phyloP scores from a whole-genome alignment of 163 green algal genomes.

The Picocystis sp. region DNA sequence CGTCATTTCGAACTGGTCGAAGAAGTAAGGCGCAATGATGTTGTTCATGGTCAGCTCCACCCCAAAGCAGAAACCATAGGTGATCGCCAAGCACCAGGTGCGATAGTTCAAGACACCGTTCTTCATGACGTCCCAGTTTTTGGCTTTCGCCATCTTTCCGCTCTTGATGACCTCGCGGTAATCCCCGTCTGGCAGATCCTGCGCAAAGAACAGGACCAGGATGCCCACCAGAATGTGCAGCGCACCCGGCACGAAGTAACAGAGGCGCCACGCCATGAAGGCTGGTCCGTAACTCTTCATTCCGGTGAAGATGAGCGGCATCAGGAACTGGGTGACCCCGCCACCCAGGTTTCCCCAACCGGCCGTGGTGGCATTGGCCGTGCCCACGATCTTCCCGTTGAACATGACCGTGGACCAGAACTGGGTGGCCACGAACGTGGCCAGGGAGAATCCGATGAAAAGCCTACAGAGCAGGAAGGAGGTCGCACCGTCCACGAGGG shows the following conservation, averaged over 20 bases:
- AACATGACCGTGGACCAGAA: slow-evolving; percentile 79
- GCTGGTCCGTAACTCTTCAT: slow-evolving; percentile 16
- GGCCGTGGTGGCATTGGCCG: slow-evolving; percentile 53
- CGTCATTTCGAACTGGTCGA: slow-evolving; percentile 67
- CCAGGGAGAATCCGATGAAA: slow-evolving; percentile 77
- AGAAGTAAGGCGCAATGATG: slow-evolving; percentile 72
- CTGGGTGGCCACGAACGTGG: slow-evolving; percentile 81
- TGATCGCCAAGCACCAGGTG: slow-evolving; percentile 40
- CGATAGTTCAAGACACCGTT: slow-evolving; percentile 35
- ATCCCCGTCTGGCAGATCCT: slow-evolving; percentile 52
- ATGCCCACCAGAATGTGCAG: slow-evolving; percentile 56
- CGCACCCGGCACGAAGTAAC: slow-evolving; percentile 79
- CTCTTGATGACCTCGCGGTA: slow-evolving; percentile 33
- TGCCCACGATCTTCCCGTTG: slow-evolving; percentile 62
- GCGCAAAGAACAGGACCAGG: slow-evolving; percentile 34
- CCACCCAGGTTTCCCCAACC: slow-evolving; percentile 93
- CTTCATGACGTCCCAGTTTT: slow-evolving; percentile 4
- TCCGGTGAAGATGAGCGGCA: slow-evolving; percentile 59
- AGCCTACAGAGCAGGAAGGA: slow-evolving; percentile 66
- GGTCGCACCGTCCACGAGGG: slow-evolving; percentile 34
- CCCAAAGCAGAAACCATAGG: slow-evolving; percentile 72
- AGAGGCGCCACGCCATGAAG: slow-evolving; percentile 64
- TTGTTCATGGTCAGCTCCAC: slow-evolving; percentile 93
- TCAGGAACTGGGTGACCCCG: slow-evolving; percentile 76
- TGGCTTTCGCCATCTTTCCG: slow-evolving; percentile 11